phyloP scores from a whole-genome alignment of 169 alveolate genomes.

The Theileria annulata region DNA sequence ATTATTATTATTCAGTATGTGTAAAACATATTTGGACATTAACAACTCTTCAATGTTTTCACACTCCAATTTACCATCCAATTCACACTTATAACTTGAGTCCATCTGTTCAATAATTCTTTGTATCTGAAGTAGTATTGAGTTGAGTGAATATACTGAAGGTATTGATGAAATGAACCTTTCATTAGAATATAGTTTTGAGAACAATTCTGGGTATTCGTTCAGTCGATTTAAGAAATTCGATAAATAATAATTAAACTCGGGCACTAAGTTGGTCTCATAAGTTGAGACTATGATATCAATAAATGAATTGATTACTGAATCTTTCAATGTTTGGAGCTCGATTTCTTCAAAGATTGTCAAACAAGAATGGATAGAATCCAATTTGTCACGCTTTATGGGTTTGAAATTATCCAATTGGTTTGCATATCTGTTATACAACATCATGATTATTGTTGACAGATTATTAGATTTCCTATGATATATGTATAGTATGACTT shows the following conservation, averaged over 20 bases:
- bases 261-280: background rate
- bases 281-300: background rate
- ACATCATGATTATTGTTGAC: background rate
- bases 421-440: background rate
- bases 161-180: background rate
- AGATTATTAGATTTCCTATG: background rate
- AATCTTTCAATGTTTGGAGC: background rate
- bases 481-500: background rate
- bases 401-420: background rate
- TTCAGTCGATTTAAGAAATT: background rate
- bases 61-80: background rate
- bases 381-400: background rate
- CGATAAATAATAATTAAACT: background rate
- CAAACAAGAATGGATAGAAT: background rate
- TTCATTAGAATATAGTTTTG: background rate
- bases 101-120: slow-evolving; percentile 5
- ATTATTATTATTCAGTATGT: background rate
- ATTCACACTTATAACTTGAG: background rate
- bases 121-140: background rate
- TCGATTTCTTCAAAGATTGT: background rate
- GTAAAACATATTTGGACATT: background rate
- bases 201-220: background rate
- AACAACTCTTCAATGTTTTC: background rate
- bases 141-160: background rate
- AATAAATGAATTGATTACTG: background rate